Percentiles rank a stretch among this genome's conserved stretches.
Evolutionary conservation across 768 basidiomycete species (phyloP).

Genomic region (Sarcodon aspratus): DNA sequence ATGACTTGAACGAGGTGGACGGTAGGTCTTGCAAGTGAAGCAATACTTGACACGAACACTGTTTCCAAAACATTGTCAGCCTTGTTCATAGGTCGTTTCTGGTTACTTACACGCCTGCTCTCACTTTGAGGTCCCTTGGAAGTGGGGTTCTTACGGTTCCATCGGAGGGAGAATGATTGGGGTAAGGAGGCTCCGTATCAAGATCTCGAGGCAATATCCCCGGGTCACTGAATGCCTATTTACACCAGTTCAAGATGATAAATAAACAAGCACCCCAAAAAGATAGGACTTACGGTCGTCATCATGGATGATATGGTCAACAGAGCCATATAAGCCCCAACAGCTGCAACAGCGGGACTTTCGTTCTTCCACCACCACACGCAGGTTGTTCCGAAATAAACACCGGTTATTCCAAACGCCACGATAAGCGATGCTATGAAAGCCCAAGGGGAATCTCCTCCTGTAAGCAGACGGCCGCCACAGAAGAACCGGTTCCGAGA

Average conservation of each 20-base stretch:
- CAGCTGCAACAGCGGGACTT: slow-evolving; percentile 56
- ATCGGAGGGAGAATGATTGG: slow-evolving; percentile 50
- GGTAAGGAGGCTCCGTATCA: slow-evolving; percentile 78
- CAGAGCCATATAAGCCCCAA: slow-evolving; percentile 53
- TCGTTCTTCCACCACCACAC: slow-evolving; percentile 83
- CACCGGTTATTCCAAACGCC: slow-evolving; percentile 54
- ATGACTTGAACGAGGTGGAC: slow-evolving; percentile 90
- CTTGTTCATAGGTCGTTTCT: background rate
- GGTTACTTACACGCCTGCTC: slow-evolving; percentile 56
- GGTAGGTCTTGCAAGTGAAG: slow-evolving; percentile 83
- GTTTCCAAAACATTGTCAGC: background rate
- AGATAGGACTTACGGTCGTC: slow-evolving; percentile 43
- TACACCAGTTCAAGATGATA: slow-evolving; percentile 4
- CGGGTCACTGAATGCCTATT: slow-evolving; percentile 67
- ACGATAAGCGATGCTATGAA: slow-evolving; percentile 57
- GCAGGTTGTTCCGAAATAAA: slow-evolving; percentile 85
- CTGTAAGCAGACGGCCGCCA: slow-evolving; percentile 62
- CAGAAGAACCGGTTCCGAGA: slow-evolving; percentile 73
- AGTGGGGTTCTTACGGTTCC: slow-evolving; percentile 51
- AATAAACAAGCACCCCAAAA: slow-evolving; percentile 7
- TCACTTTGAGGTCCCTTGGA: slow-evolving; percentile 74
- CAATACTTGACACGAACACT: slow-evolving; percentile 93
- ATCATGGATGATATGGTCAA: slow-evolving; percentile 70
- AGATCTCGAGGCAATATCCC: slow-evolving; percentile 85
- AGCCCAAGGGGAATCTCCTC: slow-evolving; percentile 80